Evolutionary conservation across 2,329 filamentous ascomycete genomes (phyloP).

Genomic region (Sclerotinia subarctica): DNA sequence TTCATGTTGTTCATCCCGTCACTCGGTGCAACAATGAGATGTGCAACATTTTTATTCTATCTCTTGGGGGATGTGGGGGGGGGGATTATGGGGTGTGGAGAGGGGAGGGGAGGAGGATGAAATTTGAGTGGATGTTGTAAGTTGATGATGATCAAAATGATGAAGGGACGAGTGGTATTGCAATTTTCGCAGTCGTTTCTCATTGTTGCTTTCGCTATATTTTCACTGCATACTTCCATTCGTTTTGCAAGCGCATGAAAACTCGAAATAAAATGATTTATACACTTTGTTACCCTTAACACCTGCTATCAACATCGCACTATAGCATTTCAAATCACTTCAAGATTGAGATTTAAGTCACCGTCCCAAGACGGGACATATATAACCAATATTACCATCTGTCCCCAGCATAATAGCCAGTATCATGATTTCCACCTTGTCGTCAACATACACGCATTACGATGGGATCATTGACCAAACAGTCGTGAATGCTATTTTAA

Average conservation of each 20-base stretch:
- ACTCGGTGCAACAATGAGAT: no score
- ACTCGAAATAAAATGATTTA: not conserved
- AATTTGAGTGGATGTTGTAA: no score
- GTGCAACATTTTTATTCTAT: no score
- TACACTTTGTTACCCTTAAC: not conserved
- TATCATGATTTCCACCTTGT: not conserved
- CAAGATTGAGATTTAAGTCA: not conserved
- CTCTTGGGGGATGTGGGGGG: no score
- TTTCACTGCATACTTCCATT: not conserved
- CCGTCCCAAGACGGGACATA: slow-evolving; percentile 4
- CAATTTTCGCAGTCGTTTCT: not conserved
- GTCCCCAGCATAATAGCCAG: not conserved
- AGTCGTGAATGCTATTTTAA: not conserved
- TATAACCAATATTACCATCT: not conserved
- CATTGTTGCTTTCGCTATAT: not conserved
- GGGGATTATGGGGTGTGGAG: no score
- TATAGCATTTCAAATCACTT: not conserved
- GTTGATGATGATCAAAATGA: no score
- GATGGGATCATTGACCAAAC: not conserved
- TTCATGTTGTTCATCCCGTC: no score
- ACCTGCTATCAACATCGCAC: no score
- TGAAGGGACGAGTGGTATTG: not conserved
- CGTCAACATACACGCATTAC: not conserved
- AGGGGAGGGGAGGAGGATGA: no score
- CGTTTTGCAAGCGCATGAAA: not conserved